phyloP scores from a whole-genome alignment of 2,329 filamentous ascomycete species.

The Exophiala spinifera region DNA sequence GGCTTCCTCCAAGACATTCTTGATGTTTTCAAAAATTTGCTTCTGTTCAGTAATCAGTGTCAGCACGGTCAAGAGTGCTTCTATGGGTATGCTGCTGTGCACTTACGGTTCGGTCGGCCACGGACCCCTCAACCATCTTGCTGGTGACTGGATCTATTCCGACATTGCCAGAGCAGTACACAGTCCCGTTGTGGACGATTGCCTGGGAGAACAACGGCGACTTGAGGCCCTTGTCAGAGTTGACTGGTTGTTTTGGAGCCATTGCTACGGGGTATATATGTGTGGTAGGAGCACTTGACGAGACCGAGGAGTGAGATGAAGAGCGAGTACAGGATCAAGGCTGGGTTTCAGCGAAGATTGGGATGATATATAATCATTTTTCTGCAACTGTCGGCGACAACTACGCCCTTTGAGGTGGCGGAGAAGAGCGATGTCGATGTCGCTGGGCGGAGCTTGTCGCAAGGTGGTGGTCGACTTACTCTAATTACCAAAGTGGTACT shows the following conservation, averaged over 20 bases:
- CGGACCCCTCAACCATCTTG: conserved; percentile 28
- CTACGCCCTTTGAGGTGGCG: neutral
- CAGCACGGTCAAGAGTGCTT: neutral
- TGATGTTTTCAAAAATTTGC: conserved; percentile 48
- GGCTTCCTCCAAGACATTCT: conserved; percentile 58
- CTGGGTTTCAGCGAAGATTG: neutral
- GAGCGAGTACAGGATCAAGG: neutral
- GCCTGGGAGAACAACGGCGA: conserved; percentile 31
- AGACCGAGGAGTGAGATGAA: neutral
- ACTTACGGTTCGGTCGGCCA: conserved; percentile 29
- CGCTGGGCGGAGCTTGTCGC: too few species aligned
- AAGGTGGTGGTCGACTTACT: neutral
- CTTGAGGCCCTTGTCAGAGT: conserved; percentile 27
- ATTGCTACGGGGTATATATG: conserved; percentile 7
- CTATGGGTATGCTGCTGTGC: neutral
- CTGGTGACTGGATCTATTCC: conserved; percentile 28
- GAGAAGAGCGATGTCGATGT: neutral
- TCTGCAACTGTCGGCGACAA: too few species aligned
- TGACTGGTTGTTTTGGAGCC: conserved; percentile 24
- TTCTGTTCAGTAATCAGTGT: conserved; percentile 3
- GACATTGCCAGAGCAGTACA: conserved; percentile 31
- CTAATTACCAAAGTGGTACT: too few species aligned
- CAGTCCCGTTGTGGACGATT: conserved; percentile 30
- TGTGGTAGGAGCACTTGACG: neutral
- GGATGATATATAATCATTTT: too few species aligned